Conservation (phyloP, 2,329 filamentous ascomycete genomes). For the Chrysoporthe puriensis region DNA sequence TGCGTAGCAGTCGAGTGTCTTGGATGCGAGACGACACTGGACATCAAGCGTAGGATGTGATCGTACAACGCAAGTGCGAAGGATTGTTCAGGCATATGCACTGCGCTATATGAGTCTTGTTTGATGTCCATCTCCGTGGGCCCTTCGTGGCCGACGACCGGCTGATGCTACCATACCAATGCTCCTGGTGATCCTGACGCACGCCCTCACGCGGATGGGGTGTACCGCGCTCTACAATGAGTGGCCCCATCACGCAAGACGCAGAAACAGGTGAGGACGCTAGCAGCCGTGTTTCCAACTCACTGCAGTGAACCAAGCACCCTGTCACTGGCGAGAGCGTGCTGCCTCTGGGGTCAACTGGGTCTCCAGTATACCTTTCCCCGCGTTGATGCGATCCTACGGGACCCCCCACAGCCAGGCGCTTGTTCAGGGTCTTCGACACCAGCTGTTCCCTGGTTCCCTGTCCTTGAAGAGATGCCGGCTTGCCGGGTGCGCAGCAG, state of each 20-base stretch:
- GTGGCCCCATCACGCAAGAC: background rate
- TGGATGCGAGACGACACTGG: background rate
- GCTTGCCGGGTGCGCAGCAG: background rate
- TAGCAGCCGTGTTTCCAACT: background rate
- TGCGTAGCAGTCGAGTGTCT: background rate
- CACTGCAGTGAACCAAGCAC: background rate
- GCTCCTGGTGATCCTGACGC: background rate
- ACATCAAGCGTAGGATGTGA: background rate
- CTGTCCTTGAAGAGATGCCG: background rate
- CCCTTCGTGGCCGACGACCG: background rate
- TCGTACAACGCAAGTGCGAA: background rate
- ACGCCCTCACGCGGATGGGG: background rate
- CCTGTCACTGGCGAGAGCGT: background rate
- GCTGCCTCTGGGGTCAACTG: background rate
- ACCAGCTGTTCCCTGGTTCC: constrained; percentile 10
- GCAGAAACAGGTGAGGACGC: background rate
- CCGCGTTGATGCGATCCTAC: constrained; percentile 5
- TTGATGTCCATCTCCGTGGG: background rate
- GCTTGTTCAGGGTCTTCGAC: background rate
- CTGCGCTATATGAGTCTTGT: background rate
- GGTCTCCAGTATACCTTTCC: background rate
- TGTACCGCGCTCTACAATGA: background rate
- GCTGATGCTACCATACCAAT: background rate
- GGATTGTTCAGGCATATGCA: constrained; percentile 4
- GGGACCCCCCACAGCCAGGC: background rate